phyloP scores from a whole-genome alignment of 352 stramenopile genomes.

The Lagenidium giganteum region DNA sequence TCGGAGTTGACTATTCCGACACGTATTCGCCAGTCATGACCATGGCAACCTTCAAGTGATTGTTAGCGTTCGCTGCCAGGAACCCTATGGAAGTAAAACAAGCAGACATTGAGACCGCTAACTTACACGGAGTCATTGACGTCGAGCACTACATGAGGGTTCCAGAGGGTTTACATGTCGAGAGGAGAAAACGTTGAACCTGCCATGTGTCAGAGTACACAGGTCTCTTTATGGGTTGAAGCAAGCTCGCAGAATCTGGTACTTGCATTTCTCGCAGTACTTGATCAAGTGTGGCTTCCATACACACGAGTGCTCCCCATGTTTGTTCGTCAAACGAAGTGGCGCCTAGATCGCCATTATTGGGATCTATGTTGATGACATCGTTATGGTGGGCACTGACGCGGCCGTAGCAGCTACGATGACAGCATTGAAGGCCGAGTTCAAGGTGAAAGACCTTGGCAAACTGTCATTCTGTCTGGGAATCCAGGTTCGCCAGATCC shows the following conservation, averaged over 20 bases:
- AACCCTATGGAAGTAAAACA: conserved; percentile 10
- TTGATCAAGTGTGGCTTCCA: too few relatives aligned
- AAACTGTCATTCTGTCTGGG: conserved; percentile 13
- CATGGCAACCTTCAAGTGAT: conserved; percentile 14
- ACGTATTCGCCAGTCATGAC: conserved; percentile 18
- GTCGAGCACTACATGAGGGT: conserved; percentile 16
- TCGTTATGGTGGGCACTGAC: too few relatives aligned
- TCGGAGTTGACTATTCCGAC: conserved; percentile 15
- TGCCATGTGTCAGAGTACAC: conserved; percentile 7
- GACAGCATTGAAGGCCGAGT: conserved; percentile 13
- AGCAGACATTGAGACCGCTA: conserved; percentile 16
- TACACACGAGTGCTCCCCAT: too few relatives aligned
- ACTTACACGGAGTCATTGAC: conserved; percentile 13
- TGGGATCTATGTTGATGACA: too few relatives aligned
- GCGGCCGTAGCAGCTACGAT: too few relatives aligned
- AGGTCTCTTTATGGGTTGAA: conserved; percentile 12
- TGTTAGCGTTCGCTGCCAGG: conserved; percentile 13
- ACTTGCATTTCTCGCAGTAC: too few relatives aligned
- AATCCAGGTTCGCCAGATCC: conserved; percentile 11
- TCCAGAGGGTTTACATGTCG: conserved; percentile 12
- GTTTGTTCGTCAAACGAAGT: too few relatives aligned
- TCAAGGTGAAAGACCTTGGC: conserved; percentile 15
- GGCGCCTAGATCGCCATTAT: too few relatives aligned
- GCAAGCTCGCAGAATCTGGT: too few relatives aligned
- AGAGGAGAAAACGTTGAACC: conserved; percentile 10